Conservation (phyloP, 257 asterid species). For the Prunella vulgaris region DNA sequence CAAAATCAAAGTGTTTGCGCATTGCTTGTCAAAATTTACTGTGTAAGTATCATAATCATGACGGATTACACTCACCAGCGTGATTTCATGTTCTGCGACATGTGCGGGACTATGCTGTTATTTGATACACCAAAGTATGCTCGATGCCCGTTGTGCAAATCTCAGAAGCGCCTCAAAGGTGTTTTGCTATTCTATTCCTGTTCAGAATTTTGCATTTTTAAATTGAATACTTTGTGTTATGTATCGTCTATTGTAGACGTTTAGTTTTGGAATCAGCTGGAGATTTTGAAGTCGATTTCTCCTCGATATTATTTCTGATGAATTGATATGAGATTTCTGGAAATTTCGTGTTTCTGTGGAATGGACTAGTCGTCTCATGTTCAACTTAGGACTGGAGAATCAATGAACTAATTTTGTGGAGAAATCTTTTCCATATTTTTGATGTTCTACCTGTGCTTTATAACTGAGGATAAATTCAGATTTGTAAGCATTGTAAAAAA, state of each 20-base stretch:
- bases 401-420: background rate
- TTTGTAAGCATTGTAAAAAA: background rate
- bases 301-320: background rate
- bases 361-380: too few species aligned
- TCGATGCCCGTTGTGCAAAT: conserved; percentile 53
- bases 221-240: background rate
- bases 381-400: background rate
- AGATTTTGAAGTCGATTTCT: conserved; percentile 2
- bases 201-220: background rate
- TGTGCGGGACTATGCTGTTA: conserved; percentile 62
- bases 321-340: conserved; percentile 1
- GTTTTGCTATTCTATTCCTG: background rate
- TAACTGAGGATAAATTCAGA: background rate
- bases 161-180: conserved; percentile 52
- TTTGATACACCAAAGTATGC: conserved; percentile 37
- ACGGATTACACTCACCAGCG: conserved; percentile 54
- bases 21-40: background rate
- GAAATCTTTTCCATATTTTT: background rate
- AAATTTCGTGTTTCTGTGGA: background rate
- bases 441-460: background rate
- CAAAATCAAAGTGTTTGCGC: background rate
- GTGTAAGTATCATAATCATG: background rate
- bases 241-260: too few species aligned
- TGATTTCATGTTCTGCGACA: conserved; percentile 83
- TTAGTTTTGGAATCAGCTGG: background rate